Evolutionary conservation across 768 basidiomycete species (phyloP).

Genomic region (Dacryopinax primogenitus): DNA sequence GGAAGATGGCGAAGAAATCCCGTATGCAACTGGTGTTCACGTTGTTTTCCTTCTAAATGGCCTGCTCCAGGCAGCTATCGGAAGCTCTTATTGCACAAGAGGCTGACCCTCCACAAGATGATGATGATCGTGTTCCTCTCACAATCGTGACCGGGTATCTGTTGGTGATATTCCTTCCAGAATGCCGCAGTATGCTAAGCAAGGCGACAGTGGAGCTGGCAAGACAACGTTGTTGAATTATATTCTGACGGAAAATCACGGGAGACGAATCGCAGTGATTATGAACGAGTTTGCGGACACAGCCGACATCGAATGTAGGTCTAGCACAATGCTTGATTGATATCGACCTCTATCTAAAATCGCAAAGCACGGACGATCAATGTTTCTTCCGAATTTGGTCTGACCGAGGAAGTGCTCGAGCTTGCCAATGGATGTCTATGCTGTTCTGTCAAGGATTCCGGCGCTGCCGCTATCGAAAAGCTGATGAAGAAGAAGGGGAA

Average conservation of each 20-base stretch:
- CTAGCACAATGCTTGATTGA: background rate
- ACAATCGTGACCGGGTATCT: conserved; percentile 88
- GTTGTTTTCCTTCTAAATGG: background rate
- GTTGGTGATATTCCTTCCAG: conserved; percentile 40
- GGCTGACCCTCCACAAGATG: conserved; percentile 20
- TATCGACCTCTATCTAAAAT: background rate
- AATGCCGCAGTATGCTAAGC: background rate
- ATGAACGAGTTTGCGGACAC: conserved; percentile 99
- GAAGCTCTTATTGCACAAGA: background rate
- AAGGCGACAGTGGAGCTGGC: conserved; percentile 31
- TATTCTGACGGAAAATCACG: conserved; percentile 85
- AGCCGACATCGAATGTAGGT: conserved; percentile 82
- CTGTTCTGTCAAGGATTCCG: conserved; percentile 91
- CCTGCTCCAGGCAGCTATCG: background rate
- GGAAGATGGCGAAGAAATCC: conserved; percentile 44
- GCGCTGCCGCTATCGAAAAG: conserved; percentile 85
- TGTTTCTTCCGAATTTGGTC: conserved; percentile 53
- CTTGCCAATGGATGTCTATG: conserved; percentile 96
- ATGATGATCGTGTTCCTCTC: conserved; percentile 46
- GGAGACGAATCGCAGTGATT: conserved; percentile 91
- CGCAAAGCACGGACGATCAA: conserved; percentile 70
- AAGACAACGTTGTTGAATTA: conserved; percentile 90
- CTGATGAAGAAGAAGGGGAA: conserved; percentile 73
- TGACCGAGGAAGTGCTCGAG: conserved; percentile 78
- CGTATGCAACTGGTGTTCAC: conserved; percentile 29